These are phyloP conservation scores for Sugiyamaella valdiviana DNA, from an alignment of 805 yeast genomes.

Conservation along the genomic window DNA sequence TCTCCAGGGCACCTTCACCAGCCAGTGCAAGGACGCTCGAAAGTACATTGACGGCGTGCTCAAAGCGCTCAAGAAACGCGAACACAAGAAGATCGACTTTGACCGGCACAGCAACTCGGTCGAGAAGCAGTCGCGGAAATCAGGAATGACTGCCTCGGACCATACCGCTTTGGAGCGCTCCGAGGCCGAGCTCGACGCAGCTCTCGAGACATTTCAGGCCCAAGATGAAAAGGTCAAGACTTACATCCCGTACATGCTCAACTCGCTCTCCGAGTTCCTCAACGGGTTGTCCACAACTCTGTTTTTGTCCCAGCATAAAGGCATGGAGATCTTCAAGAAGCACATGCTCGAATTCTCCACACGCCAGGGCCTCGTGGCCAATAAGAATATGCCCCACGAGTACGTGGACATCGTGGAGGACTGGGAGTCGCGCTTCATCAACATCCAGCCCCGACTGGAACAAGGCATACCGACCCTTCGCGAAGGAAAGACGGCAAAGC, in stretches of 20 bases:
- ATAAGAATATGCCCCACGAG: slow-evolving; percentile 7
- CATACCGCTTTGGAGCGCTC: slow-evolving; percentile 22
- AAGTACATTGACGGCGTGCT: slow-evolving; percentile 27
- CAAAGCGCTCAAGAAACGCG: slow-evolving; percentile 31
- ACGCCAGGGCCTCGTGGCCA: slow-evolving; percentile 20
- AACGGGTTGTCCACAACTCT: slow-evolving; percentile 27
- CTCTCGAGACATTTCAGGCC: slow-evolving; percentile 27
- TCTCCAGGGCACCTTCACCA: slow-evolving; percentile 21
- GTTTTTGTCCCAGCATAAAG: slow-evolving; percentile 25
- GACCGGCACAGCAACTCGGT: slow-evolving; percentile 30
- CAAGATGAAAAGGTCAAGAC: slow-evolving; percentile 28
- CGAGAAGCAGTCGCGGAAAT: slow-evolving; percentile 28
- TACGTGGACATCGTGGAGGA: slow-evolving; percentile 22
- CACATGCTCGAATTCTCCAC: slow-evolving; percentile 20
- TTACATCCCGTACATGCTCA: slow-evolving; percentile 26
- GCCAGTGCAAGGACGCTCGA: slow-evolving; percentile 21
- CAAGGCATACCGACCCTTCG: slow-evolving; percentile 23
- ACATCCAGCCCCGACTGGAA: slow-evolving; percentile 25
- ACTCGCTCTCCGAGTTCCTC: slow-evolving; percentile 28
- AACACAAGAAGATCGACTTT: slow-evolving; percentile 35
- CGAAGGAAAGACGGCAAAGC: slow-evolving; percentile 26
- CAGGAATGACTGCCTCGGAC: slow-evolving; percentile 27
- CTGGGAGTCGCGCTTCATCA: slow-evolving; percentile 28
- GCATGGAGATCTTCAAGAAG: slow-evolving; percentile 22
- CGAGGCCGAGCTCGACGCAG: slow-evolving; percentile 27